phyloP scores from a whole-genome alignment of 164 flowering plant species.

The Umbilicus rupestris region DNA sequence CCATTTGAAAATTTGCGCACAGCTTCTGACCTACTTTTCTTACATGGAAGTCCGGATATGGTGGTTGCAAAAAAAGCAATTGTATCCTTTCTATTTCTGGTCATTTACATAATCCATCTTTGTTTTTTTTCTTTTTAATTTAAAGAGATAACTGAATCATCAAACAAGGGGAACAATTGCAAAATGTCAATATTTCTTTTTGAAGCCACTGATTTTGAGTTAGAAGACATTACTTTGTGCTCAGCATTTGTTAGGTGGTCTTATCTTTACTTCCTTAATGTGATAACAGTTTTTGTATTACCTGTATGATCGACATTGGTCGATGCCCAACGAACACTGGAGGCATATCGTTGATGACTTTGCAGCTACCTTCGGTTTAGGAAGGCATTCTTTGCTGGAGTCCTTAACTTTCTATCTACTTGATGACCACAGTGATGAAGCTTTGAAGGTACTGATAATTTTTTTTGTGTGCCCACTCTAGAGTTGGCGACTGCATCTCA shows the following conservation, averaged over 20 bases:
- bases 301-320: slow-evolving; percentile 89
- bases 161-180: background rate
- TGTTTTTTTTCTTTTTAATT: background rate
- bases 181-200: background rate
- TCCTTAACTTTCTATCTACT: slow-evolving; percentile 77
- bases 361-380: slow-evolving; percentile 66
- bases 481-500: background rate
- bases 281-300: slow-evolving; percentile 64
- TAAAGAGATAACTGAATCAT: background rate
- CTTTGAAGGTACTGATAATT: slow-evolving; percentile 52
- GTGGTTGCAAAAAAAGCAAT: slow-evolving; percentile 89
- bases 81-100: slow-evolving; percentile 56
- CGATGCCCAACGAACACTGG: slow-evolving; percentile 59
- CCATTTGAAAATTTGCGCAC: slow-evolving; percentile 81
- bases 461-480: background rate
- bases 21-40: slow-evolving; percentile 72
- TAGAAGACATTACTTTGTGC: background rate
- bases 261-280: slow-evolving; percentile 32
- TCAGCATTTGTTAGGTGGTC: background rate
- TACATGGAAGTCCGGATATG: slow-evolving; percentile 76
- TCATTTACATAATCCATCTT: background rate
- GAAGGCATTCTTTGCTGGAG: slow-evolving; percentile 70
- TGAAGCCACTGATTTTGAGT: background rate
- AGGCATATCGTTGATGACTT: slow-evolving; percentile 66
- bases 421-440: slow-evolving; percentile 75